A percentile compares a stretch with the other conserved stretches of the same genome.
phyloP scores from a whole-genome alignment of 176 grass and related monocot species.

The Stipa capillata region DNA sequence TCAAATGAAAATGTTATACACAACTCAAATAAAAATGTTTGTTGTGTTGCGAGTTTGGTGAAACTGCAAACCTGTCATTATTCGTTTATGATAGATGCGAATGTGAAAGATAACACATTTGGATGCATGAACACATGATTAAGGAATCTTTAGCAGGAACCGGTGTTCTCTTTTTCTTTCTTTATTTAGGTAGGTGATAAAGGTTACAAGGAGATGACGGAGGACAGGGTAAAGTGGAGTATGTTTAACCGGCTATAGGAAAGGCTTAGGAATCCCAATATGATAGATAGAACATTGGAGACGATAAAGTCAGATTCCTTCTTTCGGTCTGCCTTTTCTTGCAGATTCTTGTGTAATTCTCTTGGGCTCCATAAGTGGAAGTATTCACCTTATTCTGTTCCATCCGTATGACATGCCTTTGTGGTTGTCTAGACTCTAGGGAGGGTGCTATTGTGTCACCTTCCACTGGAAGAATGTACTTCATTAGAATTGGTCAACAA shows the following conservation, averaged over 20 bases:
- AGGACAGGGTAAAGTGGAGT: conserved; percentile 20
- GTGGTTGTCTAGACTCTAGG: neutral
- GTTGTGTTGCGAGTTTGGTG: neutral
- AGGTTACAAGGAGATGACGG: conserved; percentile 30
- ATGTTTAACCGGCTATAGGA: conserved; percentile 17
- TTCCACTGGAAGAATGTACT: conserved; percentile 4
- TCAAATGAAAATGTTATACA: neutral
- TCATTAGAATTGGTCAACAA: neutral
- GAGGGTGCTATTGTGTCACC: neutral
- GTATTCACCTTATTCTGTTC: neutral
- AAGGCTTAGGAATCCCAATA: conserved; percentile 33
- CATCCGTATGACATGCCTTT: neutral
- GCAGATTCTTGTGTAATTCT: conserved; percentile 36
- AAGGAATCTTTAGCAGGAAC: conserved; percentile 37
- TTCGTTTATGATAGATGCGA: neutral
- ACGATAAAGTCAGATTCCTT: conserved; percentile 22
- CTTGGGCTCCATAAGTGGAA: conserved; percentile 11
- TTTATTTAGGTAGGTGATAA: conserved; percentile 32
- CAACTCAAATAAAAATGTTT: neutral
- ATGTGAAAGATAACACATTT: neutral
- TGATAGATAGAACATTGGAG: too few species aligned
- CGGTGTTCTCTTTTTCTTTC: conserved; percentile 4
- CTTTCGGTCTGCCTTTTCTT: conserved; percentile 12
- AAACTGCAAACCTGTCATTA: conserved; percentile 2
- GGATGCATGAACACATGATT: conserved; percentile 27